A percentile compares a stretch with the other conserved stretches of the same genome.
Conservation (phyloP, 176 grass and related monocot species). For the Alloteropsis semialata region DNA sequence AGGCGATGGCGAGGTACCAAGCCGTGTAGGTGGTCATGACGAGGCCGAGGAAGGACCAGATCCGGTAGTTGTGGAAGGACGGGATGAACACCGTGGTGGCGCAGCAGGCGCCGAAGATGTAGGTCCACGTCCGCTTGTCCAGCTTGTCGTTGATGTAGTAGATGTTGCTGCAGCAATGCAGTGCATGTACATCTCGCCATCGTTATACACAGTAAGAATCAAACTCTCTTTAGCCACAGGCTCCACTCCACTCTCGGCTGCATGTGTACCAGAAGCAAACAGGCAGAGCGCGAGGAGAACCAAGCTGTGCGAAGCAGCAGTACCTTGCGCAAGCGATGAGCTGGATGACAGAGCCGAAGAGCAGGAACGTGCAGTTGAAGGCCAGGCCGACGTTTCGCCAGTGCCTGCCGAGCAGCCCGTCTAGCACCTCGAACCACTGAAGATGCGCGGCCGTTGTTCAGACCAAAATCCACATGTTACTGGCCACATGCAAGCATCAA, state of each 20-base stretch:
- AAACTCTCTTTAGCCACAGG: neutral
- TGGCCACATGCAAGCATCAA: neutral
- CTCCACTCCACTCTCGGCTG: neutral
- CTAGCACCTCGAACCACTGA: constrained; percentile 99
- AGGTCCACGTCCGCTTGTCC: constrained; percentile 98
- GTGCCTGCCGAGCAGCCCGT: constrained; percentile 89
- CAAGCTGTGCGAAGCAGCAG: no score
- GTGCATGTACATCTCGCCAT: neutral
- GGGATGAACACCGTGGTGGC: constrained; percentile 99
- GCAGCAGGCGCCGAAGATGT: constrained; percentile 98
- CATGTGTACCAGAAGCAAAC: neutral
- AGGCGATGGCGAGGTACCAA: constrained; percentile 96
- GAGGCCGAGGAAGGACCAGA: constrained; percentile 96
- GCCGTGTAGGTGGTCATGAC: constrained; percentile 99
- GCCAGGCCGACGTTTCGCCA: constrained; percentile 96
- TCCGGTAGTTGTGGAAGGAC: constrained; percentile 99
- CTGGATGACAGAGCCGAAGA: constrained; percentile 99
- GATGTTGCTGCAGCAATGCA: constrained; percentile 65
- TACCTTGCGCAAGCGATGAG: constrained; percentile 99
- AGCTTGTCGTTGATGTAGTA: constrained; percentile 99
- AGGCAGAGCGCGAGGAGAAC: neutral
- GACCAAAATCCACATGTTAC: neutral
- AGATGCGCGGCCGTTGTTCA: neutral
- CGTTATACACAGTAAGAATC: neutral
- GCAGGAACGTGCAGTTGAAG: constrained; percentile 99